A percentile compares a stretch with the other conserved stretches of the same genome.
Conservation (phyloP, 2,329 filamentous ascomycete species). For the Cladorrhinum sp. region DNA sequence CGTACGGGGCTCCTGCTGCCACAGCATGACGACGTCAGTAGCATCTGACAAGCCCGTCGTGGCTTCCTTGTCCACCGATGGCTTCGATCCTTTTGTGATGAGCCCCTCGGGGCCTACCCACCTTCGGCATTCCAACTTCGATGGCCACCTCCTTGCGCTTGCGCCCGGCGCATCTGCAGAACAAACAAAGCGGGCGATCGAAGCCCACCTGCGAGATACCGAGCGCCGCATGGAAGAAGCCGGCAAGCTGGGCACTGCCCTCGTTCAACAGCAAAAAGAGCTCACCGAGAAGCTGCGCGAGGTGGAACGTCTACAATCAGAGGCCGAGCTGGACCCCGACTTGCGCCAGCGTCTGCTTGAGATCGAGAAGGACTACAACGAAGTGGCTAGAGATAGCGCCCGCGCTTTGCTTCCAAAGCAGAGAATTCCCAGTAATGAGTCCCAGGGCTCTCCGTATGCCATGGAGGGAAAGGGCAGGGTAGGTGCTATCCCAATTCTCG, state of each 20-base stretch:
- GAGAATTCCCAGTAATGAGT: slow-evolving; percentile 69
- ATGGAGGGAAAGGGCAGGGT: slow-evolving; percentile 54
- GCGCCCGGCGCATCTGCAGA: slow-evolving; percentile 75
- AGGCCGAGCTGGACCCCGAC: slow-evolving; percentile 78
- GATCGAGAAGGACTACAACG: slow-evolving; percentile 92
- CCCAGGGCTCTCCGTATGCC: slow-evolving; percentile 50
- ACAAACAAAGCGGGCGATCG: slow-evolving; percentile 82
- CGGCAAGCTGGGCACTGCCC: slow-evolving; percentile 79
- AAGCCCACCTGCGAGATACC: slow-evolving; percentile 89
- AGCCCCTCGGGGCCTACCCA: slow-evolving; percentile 43
- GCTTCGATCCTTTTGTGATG: slow-evolving; percentile 57
- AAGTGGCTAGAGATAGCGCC: slow-evolving; percentile 85
- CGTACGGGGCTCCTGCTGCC: slow-evolving; percentile 8
- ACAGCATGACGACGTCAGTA: slow-evolving; percentile 27
- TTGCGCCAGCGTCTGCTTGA: slow-evolving; percentile 78
- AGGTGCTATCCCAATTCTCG: slow-evolving; percentile 31
- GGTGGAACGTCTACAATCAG: slow-evolving; percentile 72
- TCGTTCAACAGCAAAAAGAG: slow-evolving; percentile 83
- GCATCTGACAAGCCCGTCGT: slow-evolving; percentile 25
- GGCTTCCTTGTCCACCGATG: slow-evolving; percentile 21
- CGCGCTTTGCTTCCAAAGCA: slow-evolving; percentile 85
- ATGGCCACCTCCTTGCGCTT: slow-evolving; percentile 73
- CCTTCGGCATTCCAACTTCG: slow-evolving; percentile 79
- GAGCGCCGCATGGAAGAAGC: slow-evolving; percentile 89
- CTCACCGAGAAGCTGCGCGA: slow-evolving; percentile 79